phyloP scores from a whole-genome alignment of 352 stramenopile species.

The Aphanomyces invadans region DNA sequence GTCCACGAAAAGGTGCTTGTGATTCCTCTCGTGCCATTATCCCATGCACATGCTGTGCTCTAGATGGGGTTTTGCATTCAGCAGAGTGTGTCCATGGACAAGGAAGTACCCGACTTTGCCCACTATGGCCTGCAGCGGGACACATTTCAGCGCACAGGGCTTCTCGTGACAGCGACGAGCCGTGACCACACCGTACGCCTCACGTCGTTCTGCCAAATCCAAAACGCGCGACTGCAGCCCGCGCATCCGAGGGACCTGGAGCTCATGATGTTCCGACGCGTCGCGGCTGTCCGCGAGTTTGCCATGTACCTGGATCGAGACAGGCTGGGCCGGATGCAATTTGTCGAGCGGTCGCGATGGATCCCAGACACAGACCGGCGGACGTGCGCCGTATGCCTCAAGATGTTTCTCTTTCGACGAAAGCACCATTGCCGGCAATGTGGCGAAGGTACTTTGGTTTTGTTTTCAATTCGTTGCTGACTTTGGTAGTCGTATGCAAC shows the following conservation, averaged over 20 bases:
- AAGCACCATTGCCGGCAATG: conserved; percentile 68
- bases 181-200: conserved; percentile 50
- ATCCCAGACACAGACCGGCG: conserved; percentile 62
- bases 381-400: conserved; percentile 59
- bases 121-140: conserved; percentile 50
- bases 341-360: conserved; percentile 75
- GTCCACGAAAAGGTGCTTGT: conserved; percentile 29
- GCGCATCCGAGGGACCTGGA: conserved; percentile 41
- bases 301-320: conserved; percentile 40
- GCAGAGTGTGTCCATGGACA: conserved; percentile 51
- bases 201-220: conserved; percentile 64
- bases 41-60: background rate
- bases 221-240: conserved; percentile 42
- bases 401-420: conserved; percentile 62
- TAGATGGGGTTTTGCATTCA: conserved; percentile 62
- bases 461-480: background rate
- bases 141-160: conserved; percentile 47
- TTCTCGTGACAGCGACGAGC: conserved; percentile 60
- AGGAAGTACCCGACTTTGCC: conserved; percentile 52
- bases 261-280: conserved; percentile 52
- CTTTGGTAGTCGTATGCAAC: conserved; percentile 47
- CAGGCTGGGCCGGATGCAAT: conserved; percentile 54
- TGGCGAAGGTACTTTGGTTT: conserved; percentile 32
- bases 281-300: conserved; percentile 4
- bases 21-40: too few species aligned